Evolutionary conservation across 2,329 filamentous ascomycete genomes (phyloP).

Genomic region (Aspergillus ochraceus): DNA sequence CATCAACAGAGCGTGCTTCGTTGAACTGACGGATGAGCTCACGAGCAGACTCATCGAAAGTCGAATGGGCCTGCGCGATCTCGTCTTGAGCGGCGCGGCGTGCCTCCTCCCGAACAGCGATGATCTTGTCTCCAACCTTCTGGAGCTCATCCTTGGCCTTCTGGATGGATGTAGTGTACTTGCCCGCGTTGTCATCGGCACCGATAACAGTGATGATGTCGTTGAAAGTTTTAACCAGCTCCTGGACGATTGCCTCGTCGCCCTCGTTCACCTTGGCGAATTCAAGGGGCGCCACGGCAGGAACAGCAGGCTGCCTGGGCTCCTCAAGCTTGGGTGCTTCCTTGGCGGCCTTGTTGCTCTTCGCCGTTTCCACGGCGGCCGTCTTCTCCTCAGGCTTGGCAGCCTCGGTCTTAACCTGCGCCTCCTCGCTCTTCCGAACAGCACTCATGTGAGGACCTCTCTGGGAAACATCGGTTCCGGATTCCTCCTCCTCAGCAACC

Average conservation of each 20-base stretch:
- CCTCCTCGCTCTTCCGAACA: constrained; percentile 27
- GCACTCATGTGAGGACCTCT: constrained; percentile 51
- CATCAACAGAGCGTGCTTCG: constrained; percentile 75
- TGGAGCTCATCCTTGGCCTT: constrained; percentile 83
- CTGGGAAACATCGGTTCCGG: constrained; percentile 58
- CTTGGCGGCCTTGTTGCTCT: constrained; percentile 30
- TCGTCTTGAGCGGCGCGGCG: constrained; percentile 72
- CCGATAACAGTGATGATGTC: constrained; percentile 93
- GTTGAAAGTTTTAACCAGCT: constrained; percentile 92
- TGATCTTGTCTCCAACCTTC: constrained; percentile 77
- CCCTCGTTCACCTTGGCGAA: constrained; percentile 73
- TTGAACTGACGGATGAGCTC: constrained; percentile 90
- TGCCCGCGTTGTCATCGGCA: constrained; percentile 74
- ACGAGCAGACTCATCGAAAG: constrained; percentile 83
- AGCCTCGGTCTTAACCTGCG: constrained; percentile 25
- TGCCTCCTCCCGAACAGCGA: constrained; percentile 67
- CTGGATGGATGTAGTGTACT: constrained; percentile 74
- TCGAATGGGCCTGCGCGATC: constrained; percentile 67
- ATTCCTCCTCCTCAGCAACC: constrained; percentile 63
- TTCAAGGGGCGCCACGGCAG: constrained; percentile 69
- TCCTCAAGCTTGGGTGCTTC: constrained; percentile 33
- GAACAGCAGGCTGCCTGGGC: constrained; percentile 37
- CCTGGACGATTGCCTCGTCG: constrained; percentile 84
- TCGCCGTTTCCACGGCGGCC: constrained; percentile 30
- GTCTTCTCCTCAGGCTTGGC: constrained; percentile 31